These are phyloP conservation scores for Tothia fuscella DNA, from an alignment of 2,329 filamentous ascomycete species.

Conservation along the genomic window DNA sequence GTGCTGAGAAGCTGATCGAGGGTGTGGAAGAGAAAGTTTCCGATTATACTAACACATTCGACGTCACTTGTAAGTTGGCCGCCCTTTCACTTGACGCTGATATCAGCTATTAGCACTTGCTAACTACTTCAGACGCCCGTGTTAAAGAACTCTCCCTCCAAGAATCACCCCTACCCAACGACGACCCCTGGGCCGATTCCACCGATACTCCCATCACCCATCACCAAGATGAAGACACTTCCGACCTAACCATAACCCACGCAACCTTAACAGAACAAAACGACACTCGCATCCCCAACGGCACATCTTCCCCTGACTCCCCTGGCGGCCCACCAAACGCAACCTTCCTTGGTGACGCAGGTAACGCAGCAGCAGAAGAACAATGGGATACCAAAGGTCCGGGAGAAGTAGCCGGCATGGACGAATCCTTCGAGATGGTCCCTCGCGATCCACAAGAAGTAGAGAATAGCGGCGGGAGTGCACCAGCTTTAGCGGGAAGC, in stretches of 20 bases:
- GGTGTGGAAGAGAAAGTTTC: conserved; percentile 56
- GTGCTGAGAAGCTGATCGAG: conserved; percentile 66
- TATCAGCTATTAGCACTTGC: not conserved
- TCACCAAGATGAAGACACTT: conserved; percentile 2
- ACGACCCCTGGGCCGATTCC: conserved; percentile 38
- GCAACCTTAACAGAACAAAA: conserved; percentile 58
- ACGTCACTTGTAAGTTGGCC: conserved; percentile 56
- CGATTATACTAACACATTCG: conserved; percentile 51
- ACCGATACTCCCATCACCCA: conserved; percentile 27
- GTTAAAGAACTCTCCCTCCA: conserved; percentile 20
- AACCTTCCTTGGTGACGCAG: conserved; percentile 28
- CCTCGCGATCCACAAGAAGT: conserved; percentile 64
- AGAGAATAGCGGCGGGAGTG: conserved; percentile 45
- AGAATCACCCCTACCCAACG: conserved; percentile 42
- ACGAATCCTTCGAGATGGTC: conserved; percentile 65
- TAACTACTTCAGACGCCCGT: conserved; percentile 20
- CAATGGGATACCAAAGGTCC: conserved; percentile 50
- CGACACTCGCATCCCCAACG: conserved; percentile 22
- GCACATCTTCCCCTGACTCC: conserved; percentile 15
- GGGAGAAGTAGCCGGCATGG: conserved; percentile 33
- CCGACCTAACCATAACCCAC: conserved; percentile 54
- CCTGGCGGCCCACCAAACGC: conserved; percentile 24
- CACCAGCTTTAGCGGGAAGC: conserved; percentile 29
- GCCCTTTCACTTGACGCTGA: not conserved
- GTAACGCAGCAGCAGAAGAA: conserved; percentile 46